Base-by-base conservation (phyloP, 139 green algal genomes). In the Nannochloris sp. region DNA sequence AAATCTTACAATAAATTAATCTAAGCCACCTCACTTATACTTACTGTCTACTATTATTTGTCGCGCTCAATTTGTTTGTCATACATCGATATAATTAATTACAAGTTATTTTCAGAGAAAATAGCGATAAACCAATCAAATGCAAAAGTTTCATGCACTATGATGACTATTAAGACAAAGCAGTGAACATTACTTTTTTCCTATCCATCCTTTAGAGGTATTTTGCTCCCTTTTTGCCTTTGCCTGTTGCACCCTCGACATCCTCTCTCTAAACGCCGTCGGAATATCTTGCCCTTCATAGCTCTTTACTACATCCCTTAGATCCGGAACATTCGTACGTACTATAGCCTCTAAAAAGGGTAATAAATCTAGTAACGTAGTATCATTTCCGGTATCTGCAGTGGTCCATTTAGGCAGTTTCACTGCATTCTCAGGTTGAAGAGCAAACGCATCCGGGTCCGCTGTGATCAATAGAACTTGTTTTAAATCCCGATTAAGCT, bases 361-460 rank as follows among this genome's bases (percentile, higher is more conserved):
- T 45, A 95, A 67, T 12, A 92, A 74, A 68, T 98, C 92, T 57
- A 97, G 77, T 73, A 98, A 82, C 36, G 71, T 81, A 32, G 85
- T 94, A 79, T 96, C 89, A 3, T 23, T 66, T 9, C 54, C 4
- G 9, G 37, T 55, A 3, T 54, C 15, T 15, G 23, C 59, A n/a
- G 56, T 55, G 24, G 38, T 60, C 59, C 59, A 65, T 39, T 53
- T 65, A 1, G 14, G 35, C 54, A 83, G 55, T 73, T 96, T 91
- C 58, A 98, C 65, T 3, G 89, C 81, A 70, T 98, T 98, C 31
- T 95, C 87, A 1, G 85, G 86, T 73, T 97, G 92, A 67, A 97
- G 78, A 38, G 54, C 47, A 36, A 60, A 78, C 8, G 79, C 74
- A 23, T 84, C 69, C 2, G 68, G 44, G 39, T 92, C 64, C 0